Conservation (phyloP, 2,329 filamentous ascomycete species). For the Apiospora hydei region DNA sequence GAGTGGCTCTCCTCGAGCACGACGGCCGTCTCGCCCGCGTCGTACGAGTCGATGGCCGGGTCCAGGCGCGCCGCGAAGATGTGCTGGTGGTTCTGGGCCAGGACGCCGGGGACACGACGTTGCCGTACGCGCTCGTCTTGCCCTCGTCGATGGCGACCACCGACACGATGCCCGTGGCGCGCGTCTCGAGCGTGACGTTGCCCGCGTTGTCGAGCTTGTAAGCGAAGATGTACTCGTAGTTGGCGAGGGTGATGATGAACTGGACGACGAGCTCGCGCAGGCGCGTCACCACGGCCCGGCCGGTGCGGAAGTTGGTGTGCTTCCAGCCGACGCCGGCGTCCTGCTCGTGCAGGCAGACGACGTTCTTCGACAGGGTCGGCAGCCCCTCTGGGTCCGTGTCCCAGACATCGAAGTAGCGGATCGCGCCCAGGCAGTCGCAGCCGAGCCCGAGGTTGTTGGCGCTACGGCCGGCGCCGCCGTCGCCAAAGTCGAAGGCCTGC, state of each 20-base stretch:
- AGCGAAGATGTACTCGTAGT: slow-evolving; percentile 75
- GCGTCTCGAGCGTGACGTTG: slow-evolving; percentile 65
- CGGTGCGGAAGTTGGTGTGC: slow-evolving; percentile 73
- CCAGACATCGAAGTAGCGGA: slow-evolving; percentile 63
- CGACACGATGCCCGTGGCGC: slow-evolving; percentile 74
- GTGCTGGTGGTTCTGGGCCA: slow-evolving; percentile 74
- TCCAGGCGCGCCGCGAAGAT: slow-evolving; percentile 73
- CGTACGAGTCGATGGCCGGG: slow-evolving; percentile 58
- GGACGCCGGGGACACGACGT: slow-evolving; percentile 66
- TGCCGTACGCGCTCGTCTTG: slow-evolving; percentile 63
- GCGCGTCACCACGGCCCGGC: slow-evolving; percentile 66
- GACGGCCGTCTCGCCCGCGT: slow-evolving; percentile 35
- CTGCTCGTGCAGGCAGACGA: slow-evolving; percentile 73
- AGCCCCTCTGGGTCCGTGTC: slow-evolving; percentile 61
- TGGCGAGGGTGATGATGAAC: slow-evolving; percentile 72
- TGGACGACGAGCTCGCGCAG: slow-evolving; percentile 70
- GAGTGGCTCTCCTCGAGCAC: slow-evolving; percentile 43
- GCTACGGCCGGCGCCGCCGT: slow-evolving; percentile 68
- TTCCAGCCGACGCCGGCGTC: slow-evolving; percentile 76
- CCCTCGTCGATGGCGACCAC: slow-evolving; percentile 66
- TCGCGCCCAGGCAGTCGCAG: slow-evolving; percentile 73
- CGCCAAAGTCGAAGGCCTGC: slow-evolving; percentile 74
- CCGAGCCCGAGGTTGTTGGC: slow-evolving; percentile 72
- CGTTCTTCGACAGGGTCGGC: slow-evolving; percentile 62
- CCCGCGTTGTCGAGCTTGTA: slow-evolving; percentile 71